Evolutionary conservation across 2,329 filamentous ascomycete species (phyloP).

Genomic region (Colletotrichum chrysophilum): DNA sequence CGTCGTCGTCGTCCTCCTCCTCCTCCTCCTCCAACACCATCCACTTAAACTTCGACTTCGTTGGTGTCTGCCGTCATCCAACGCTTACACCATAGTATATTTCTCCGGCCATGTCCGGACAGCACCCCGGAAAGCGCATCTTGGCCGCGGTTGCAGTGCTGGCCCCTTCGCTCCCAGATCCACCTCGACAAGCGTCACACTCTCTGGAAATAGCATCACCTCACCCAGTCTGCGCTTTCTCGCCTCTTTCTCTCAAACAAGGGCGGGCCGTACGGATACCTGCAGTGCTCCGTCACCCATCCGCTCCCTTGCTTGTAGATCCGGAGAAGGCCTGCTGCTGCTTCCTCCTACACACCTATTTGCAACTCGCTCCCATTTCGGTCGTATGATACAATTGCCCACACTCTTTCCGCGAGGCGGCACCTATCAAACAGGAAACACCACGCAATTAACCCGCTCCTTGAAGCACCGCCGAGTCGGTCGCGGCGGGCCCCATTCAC

Average conservation of each 20-base stretch:
- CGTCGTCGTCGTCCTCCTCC: no score
- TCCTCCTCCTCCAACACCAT: neutral
- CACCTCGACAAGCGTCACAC: neutral
- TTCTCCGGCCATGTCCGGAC: neutral
- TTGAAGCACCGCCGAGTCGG: neutral
- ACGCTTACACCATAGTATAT: neutral
- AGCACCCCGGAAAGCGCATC: neutral
- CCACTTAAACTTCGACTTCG: neutral
- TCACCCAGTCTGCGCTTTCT: neutral
- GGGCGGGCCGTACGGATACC: neutral
- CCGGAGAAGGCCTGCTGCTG: slow-evolving; percentile 7
- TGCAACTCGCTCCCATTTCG: neutral
- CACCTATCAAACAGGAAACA: slow-evolving; percentile 9
- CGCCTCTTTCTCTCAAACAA: slow-evolving; percentile 5
- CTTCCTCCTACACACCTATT: neutral
- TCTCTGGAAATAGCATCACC: slow-evolving; percentile 17
- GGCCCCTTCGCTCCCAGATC: neutral
- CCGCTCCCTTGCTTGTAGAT: neutral
- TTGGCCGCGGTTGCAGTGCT: neutral
- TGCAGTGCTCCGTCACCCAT: neutral
- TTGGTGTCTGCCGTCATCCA: neutral
- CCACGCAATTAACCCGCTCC: neutral
- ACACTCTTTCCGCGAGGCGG: neutral
- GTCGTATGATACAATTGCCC: neutral
- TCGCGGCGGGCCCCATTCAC: neutral